These are phyloP conservation scores for Cicer yamashitae DNA, from an alignment of 306 rosid species.

Conservation along the genomic window DNA sequence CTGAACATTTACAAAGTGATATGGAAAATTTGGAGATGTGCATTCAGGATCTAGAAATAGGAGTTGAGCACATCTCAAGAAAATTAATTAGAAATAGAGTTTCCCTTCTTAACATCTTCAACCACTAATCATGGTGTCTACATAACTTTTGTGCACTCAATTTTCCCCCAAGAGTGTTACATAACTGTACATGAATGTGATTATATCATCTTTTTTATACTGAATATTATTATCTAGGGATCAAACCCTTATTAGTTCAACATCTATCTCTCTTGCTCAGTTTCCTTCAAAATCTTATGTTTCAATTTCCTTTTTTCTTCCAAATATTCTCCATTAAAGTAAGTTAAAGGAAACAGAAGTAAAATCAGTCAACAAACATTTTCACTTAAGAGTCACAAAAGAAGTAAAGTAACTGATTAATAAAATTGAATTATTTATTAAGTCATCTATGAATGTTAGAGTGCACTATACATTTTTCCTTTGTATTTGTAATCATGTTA, in stretches of 20 bases:
- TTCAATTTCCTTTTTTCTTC: background rate
- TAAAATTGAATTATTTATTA: background rate
- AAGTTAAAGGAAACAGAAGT: background rate
- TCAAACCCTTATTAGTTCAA: constrained; percentile 16
- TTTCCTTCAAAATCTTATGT: constrained; percentile 18
- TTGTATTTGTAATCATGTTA: too few species aligned
- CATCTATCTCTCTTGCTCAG: background rate
- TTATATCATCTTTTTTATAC: background rate
- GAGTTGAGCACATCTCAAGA: constrained; percentile 46
- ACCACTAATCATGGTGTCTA: constrained; percentile 32
- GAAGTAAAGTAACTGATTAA: background rate
- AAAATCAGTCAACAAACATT: background rate
- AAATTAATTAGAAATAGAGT: constrained; percentile 46
- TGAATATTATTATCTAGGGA: constrained; percentile 26
- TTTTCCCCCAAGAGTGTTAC: constrained; percentile 36
- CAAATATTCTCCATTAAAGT: background rate
- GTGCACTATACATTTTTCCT: background rate
- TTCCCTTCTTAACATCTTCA: constrained; percentile 49
- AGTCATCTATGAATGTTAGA: background rate
- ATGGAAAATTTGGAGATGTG: constrained; percentile 43
- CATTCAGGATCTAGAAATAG: constrained; percentile 48
- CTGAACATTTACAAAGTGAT: constrained; percentile 36
- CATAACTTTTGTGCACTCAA: constrained; percentile 20
- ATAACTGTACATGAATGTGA: constrained; percentile 41
- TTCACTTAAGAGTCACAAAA: constrained; percentile 9